Evolutionary conservation across 495 filamentous ascomycete genomes (phyloP).

Genomic region (Annulohypoxylon maeteangense): DNA sequence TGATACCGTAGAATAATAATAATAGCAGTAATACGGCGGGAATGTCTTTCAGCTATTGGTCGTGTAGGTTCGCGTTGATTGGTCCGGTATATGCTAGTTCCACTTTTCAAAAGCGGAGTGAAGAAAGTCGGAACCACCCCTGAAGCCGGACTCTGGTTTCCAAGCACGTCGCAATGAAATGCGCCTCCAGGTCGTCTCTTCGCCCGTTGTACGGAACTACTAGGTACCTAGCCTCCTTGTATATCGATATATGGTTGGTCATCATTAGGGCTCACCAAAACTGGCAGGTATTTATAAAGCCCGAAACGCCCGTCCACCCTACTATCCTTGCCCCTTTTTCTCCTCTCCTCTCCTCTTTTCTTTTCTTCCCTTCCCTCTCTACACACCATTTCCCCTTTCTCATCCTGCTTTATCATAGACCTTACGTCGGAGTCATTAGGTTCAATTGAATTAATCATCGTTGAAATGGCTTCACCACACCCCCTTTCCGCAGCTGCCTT

Average conservation of each 20-base stretch:
- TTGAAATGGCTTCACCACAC: conserved; percentile 39
- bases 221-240: background rate
- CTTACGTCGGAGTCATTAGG: background rate
- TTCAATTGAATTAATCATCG: background rate
- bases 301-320: background rate
- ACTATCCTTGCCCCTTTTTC: conserved; percentile 20
- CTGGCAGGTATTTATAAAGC: conserved; percentile 27
- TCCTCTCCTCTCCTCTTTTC: conserved; percentile 17
- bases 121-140: conserved; percentile 6
- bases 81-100: background rate
- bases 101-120: conserved; percentile 3
- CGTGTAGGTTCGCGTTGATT: background rate
- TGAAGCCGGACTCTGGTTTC: conserved; percentile 8
- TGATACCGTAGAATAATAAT: background rate
- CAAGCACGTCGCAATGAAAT: conserved; percentile 6
- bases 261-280: background rate
- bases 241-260: conserved; percentile 12
- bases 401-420: background rate
- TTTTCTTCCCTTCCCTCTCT: conserved; percentile 11
- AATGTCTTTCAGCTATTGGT: background rate
- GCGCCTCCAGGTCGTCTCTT: background rate
- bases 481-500: conserved; percentile 45
- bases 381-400: background rate
- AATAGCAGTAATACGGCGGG: background rate
- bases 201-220: background rate